Conservation (phyloP, 1,284 basidiomycete genomes). For the Exobasidium cylindrosporum region DNA sequence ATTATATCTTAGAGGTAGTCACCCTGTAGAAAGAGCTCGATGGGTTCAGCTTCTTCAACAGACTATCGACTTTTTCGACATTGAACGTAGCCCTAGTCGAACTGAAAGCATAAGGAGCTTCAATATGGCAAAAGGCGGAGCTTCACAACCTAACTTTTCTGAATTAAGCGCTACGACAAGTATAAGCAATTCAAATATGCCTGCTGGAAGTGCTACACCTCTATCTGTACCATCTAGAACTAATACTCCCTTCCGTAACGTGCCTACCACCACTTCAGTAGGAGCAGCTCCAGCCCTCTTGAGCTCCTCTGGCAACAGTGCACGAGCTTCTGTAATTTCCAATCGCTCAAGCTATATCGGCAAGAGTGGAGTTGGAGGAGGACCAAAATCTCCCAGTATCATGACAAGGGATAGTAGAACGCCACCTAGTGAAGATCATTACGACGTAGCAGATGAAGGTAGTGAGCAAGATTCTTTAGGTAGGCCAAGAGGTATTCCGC, state of each 20-base stretch:
- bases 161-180: constrained; percentile 17
- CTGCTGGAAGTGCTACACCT: background rate
- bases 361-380: constrained; percentile 4
- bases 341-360: background rate
- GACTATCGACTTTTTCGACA: constrained; percentile 40
- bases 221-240: constrained; percentile 6
- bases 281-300: constrained; percentile 31
- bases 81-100: constrained; percentile 30
- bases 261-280: background rate
- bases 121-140: background rate
- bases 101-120: constrained; percentile 29
- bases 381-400: constrained; percentile 13
- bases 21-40: constrained; percentile 44
- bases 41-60: constrained; percentile 53
- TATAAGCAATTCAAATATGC: background rate
- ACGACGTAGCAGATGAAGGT: constrained; percentile 23
- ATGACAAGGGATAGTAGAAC: constrained; percentile 30
- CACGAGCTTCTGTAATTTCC: background rate
- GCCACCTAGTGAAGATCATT: background rate
- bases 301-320: constrained; percentile 13
- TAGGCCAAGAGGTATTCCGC: constrained; percentile 60
- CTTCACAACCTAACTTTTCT: background rate
- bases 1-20: constrained; percentile 87
- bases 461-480: constrained; percentile 29
- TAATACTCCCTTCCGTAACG: constrained; percentile 9